Conservation (phyloP, 2,329 filamentous ascomycete genomes). For the Alternaria solani region DNA sequence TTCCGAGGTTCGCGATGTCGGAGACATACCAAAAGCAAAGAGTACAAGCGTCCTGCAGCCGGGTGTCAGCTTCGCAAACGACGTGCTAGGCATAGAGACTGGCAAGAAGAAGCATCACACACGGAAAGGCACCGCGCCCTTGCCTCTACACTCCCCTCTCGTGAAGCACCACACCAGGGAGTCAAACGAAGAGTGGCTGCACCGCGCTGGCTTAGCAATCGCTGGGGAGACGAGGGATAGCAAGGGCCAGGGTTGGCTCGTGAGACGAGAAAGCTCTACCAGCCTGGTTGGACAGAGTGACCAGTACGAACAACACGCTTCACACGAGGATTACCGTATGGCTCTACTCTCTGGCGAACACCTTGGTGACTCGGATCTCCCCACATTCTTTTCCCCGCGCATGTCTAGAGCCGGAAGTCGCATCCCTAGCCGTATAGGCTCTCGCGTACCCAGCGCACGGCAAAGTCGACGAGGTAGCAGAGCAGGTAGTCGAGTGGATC, state of each 20-base stretch:
- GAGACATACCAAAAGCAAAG: constrained; percentile 57
- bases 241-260: constrained; percentile 70
- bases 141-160: constrained; percentile 36
- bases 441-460: constrained; percentile 50
- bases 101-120: constrained; percentile 34
- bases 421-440: constrained; percentile 48
- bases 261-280: constrained; percentile 64
- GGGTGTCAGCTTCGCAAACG: constrained; percentile 39
- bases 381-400: constrained; percentile 40
- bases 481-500: constrained; percentile 49
- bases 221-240: constrained; percentile 65
- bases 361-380: constrained; percentile 45
- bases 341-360: constrained; percentile 46
- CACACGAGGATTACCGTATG: constrained; percentile 35
- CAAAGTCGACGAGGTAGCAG: constrained; percentile 46
- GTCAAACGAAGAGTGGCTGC: constrained; percentile 63
- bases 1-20: constrained; percentile 31
- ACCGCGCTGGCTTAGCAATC: constrained; percentile 65
- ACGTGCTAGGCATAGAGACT: constrained; percentile 10
- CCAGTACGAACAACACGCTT: constrained; percentile 40
- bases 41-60: constrained; percentile 54
- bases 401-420: constrained; percentile 47
- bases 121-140: constrained; percentile 42
- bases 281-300: constrained; percentile 56
- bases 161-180: constrained; percentile 44